Conservation (phyloP, 108 stramenopile genomes). For the Nitzschia inconspicua region DNA sequence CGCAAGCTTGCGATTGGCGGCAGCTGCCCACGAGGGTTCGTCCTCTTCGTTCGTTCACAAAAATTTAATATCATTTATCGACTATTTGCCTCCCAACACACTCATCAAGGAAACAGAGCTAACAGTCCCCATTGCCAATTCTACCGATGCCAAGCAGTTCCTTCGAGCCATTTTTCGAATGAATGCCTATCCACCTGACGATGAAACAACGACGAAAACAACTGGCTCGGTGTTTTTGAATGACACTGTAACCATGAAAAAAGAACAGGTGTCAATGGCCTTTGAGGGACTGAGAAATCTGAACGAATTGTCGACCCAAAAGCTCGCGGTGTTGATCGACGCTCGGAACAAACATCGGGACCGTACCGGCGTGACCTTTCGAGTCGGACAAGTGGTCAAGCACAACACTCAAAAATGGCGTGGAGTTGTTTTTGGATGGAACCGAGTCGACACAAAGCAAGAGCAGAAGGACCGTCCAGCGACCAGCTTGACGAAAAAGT, state of each 20-base stretch:
- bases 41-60: too few relatives aligned
- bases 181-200: slow-evolving; percentile 31
- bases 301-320: slow-evolving; percentile 60
- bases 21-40: slow-evolving; percentile 9
- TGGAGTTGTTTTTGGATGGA: slow-evolving; percentile 74
- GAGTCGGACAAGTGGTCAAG: slow-evolving; percentile 72
- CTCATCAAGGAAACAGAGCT: slow-evolving; percentile 42
- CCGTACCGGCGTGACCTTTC: slow-evolving; percentile 44
- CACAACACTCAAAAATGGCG: slow-evolving; percentile 66
- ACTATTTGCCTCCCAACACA: slow-evolving; percentile 20
- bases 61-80: background rate
- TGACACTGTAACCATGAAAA: too few relatives aligned
- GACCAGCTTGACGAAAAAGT: slow-evolving; percentile 69
- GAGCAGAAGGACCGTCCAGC: slow-evolving; percentile 1
- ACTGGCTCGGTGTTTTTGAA: too few relatives aligned
- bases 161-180: slow-evolving; percentile 65
- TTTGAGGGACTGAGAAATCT: slow-evolving; percentile 71
- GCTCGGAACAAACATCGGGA: slow-evolving; percentile 23
- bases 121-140: slow-evolving; percentile 49
- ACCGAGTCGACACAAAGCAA: slow-evolving; percentile 16
- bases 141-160: slow-evolving; percentile 42
- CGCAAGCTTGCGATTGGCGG: slow-evolving; percentile 27
- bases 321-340: slow-evolving; percentile 34
- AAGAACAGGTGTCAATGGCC: slow-evolving; percentile 53
- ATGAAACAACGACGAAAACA: too few relatives aligned